Percentiles rank a stretch among this genome's conserved stretches.
phyloP scores from a whole-genome alignment of 257 asterid species.

The Phtheirospermum japonicum region DNA sequence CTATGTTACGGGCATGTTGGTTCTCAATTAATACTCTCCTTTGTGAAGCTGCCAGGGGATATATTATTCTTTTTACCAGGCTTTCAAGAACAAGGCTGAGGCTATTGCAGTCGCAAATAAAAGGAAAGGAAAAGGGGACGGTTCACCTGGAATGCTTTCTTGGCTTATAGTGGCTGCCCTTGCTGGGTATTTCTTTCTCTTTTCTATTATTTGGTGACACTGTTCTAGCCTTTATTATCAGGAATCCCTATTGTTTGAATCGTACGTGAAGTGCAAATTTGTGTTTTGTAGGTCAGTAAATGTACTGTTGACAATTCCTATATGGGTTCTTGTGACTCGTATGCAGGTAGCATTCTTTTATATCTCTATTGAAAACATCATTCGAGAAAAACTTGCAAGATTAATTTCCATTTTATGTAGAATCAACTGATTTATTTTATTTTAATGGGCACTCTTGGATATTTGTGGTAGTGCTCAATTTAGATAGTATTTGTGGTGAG shows the following conservation, averaged over 20 bases:
- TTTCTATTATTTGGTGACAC: neutral
- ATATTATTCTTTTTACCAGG: conserved; percentile 83
- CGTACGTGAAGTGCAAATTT: neutral
- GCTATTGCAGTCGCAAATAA: conserved; percentile 61
- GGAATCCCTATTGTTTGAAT: conserved; percentile 12
- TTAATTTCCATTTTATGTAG: neutral
- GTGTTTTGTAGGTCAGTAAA: conserved; percentile 57
- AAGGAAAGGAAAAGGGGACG: conserved; percentile 69
- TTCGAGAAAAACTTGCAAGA: conserved; percentile 3
- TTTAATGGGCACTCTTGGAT: neutral
- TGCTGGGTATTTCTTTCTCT: conserved; percentile 58
- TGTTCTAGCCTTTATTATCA: conserved; percentile 2
- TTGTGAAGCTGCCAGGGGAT: conserved; percentile 60
- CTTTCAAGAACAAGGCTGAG: conserved; percentile 84
- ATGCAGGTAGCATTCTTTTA: conserved; percentile 64
- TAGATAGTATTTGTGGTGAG: neutral
- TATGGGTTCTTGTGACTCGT: conserved; percentile 95
- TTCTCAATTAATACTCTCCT: conserved; percentile 28
- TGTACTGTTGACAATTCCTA: conserved; percentile 79
- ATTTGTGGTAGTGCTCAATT: conserved; percentile 7
- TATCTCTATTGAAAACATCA: neutral
- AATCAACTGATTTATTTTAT: neutral
- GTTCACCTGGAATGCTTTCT: conserved; percentile 85
- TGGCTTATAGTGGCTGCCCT: conserved; percentile 94
- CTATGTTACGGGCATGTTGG: neutral